Evolutionary conservation across 768 basidiomycete genomes (phyloP).

Genomic region (Pleurotus tuber-regium): DNA sequence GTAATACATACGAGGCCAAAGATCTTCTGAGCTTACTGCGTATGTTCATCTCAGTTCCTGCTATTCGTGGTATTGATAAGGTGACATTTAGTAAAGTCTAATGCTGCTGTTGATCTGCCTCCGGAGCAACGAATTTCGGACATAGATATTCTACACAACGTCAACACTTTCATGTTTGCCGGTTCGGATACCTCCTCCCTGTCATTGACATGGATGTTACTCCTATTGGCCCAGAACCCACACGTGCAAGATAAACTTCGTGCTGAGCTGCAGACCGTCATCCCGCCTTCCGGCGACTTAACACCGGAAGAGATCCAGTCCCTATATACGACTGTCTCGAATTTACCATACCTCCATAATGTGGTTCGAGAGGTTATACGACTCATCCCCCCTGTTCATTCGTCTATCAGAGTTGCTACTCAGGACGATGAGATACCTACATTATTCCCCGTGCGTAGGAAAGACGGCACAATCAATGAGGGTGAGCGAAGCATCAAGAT

Average conservation of each 20-base stretch:
- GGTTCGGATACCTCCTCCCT: slow-evolving; percentile 88
- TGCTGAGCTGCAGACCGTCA: slow-evolving; percentile 55
- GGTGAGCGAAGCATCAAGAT: slow-evolving; percentile 44
- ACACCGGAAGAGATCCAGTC: slow-evolving; percentile 66
- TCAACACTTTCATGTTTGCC: slow-evolving; percentile 89
- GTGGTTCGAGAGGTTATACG: slow-evolving; percentile 75
- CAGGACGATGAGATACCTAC: slow-evolving; percentile 78
- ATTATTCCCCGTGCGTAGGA: slow-evolving; percentile 52
- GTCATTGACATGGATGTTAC: slow-evolving; percentile 81
- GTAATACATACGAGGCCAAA: slow-evolving; percentile 53
- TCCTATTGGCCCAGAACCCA: slow-evolving; percentile 67
- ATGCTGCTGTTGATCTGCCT: slow-evolving; percentile 67
- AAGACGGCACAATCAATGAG: slow-evolving; percentile 43
- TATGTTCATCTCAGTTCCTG: slow-evolving; percentile 34
- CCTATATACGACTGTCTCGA: slow-evolving; percentile 51
- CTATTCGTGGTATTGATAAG: slow-evolving; percentile 5
- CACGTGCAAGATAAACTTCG: slow-evolving; percentile 70
- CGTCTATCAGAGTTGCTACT: slow-evolving; percentile 74
- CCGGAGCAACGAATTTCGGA: slow-evolving; percentile 78
- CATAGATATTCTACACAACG: slow-evolving; percentile 80
- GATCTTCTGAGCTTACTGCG: slow-evolving; percentile 78
- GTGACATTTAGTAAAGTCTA: slow-evolving; percentile 71
- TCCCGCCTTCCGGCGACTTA: slow-evolving; percentile 38
- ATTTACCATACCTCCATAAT: slow-evolving; percentile 72
- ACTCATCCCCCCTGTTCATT: slow-evolving; percentile 79